Base-by-base conservation (phyloP, 495 filamentous ascomycete genomes). In the Trichoderma orchidacearum region DNA sequence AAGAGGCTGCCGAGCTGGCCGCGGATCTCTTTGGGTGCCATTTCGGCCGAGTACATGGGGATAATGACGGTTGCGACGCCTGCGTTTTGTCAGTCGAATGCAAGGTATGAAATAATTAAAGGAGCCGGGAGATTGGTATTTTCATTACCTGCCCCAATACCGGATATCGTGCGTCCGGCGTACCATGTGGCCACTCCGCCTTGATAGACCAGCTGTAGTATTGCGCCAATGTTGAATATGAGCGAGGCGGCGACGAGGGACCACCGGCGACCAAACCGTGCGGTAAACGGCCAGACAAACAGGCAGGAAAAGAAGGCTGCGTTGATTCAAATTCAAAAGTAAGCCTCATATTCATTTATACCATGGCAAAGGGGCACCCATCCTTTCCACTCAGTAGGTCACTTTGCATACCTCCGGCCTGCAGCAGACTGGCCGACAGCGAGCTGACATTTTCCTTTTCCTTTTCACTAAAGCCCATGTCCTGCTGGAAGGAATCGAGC, bases 391-490 rank as follows among this genome's bases (percentile, higher is more conserved):
- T 12, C 7, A 48, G 48, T 63, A 65, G n/a, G n/a, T n/a, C n/a
- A n/a, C n/a, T n/a, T n/a, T n/a, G n/a, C 63, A 55, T 63, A 62
- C 68, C 68, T 45, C 68, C 68, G 4, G 65, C 73, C 60, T 79
- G 80, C 23, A 85, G 69, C 23, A 84, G 72, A 53, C 81, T 83
- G 13, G 82, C 80, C 35, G 83, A 75, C 54, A 83, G 82, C 18
- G 76, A 78, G 5, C 76, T 68, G 13, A 80, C 68, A 17, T 73
- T 58, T 1, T 48, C 41, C 21, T 23, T 27, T 23, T 48, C 41
- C 3, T 11, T 0, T 3, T 48, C 41, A 23, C 41, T 48, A 25
- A 48, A 48, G 21, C 41, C 64, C 60, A 82, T 82, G 63, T 82
- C 79, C 30, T 68, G 64, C 59, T 80, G 77, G 73, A 83, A 83